Evolutionary conservation across 2,329 filamentous ascomycete species (phyloP), one percentile per base, ranked within the genome.

Genomic region (Paracorniculantispora psalliotae): DNA sequence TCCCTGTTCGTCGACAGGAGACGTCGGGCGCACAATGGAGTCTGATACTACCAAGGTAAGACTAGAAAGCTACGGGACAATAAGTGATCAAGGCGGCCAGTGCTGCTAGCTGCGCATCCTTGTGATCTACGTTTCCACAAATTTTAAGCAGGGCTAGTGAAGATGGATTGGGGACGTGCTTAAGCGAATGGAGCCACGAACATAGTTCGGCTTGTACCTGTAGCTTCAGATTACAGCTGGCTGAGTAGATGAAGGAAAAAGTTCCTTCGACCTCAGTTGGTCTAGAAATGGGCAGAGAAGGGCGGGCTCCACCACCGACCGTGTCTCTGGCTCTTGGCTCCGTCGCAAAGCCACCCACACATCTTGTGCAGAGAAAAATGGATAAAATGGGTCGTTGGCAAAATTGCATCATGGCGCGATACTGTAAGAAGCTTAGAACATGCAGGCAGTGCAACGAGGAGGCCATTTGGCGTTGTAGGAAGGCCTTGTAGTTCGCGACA

Each of bases 371-470:
- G 10, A 21, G 12, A 33, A 28, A n/a, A 28, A 57, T 57, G 55
- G 55, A 49, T 25, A 39, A 43, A 3, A 46, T 26, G 41, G 44
- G 44, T 41, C 30, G 6, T 25, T 17, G 25, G 54, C 19, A 41
- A 44, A 51, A 50, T 57, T 57, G 47, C 47, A 57, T 51, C 37
- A 51, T 51, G 44, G 55, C 25, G 26, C 47, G 13, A 51, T 57
- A 57, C 55, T 57, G 15, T 3, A 51, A 44, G 37, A 44, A 57
- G 55, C 44, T 44, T 51, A 44, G 37, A 19, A 51, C 15, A 21
- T 51, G 35, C 21, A 51, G 19, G 47, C 15, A 33, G 17, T 41
- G 25, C 10, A n/a, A 25, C 25, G 6, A 50, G 30, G 47, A 33
- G 46, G 4, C 37, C 21, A 41, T 39, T 41, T 30, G 44, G 30